phyloP scores from a whole-genome alignment of 768 basidiomycete species.

The Xerocomellus dryophilus region DNA sequence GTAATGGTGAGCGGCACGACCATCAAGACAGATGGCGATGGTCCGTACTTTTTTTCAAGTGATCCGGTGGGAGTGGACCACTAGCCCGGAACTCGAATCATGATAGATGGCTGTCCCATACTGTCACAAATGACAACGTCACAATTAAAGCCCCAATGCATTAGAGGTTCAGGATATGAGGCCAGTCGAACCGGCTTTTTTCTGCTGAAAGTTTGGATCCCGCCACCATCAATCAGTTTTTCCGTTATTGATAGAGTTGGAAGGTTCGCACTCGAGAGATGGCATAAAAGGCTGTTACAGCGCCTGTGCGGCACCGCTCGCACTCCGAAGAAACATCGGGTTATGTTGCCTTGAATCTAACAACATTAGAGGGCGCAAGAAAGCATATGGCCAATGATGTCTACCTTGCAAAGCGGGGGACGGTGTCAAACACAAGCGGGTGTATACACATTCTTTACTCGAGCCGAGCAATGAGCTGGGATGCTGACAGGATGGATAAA shows the following conservation, averaged over 20 bases:
- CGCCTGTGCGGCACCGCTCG: not conserved
- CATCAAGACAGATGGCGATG: not conserved
- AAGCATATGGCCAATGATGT: not conserved
- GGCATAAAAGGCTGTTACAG: not conserved
- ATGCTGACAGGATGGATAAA: not conserved
- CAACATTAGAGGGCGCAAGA: not conserved
- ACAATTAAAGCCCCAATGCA: conserved; percentile 11
- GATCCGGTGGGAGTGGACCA: conserved; percentile 5
- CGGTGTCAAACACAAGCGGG: not conserved
- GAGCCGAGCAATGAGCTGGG: not conserved
- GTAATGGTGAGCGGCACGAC: conserved; percentile 10
- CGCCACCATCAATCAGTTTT: not conserved
- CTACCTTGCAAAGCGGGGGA: not conserved
- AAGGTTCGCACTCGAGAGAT: not conserved
- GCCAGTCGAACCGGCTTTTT: not conserved
- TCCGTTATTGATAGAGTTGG: not conserved
- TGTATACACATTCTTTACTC: too few species aligned
- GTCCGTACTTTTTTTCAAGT: conserved; percentile 6
- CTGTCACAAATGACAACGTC: conserved; percentile 8
- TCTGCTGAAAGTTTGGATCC: not conserved
- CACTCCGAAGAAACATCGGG: not conserved
- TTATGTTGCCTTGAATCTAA: not conserved
- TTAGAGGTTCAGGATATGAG: not conserved
- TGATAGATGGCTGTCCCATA: conserved; percentile 2
- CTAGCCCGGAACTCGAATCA: not conserved